phyloP scores from a whole-genome alignment of 2,329 filamentous ascomycete genomes.

The Diplodia mutila region DNA sequence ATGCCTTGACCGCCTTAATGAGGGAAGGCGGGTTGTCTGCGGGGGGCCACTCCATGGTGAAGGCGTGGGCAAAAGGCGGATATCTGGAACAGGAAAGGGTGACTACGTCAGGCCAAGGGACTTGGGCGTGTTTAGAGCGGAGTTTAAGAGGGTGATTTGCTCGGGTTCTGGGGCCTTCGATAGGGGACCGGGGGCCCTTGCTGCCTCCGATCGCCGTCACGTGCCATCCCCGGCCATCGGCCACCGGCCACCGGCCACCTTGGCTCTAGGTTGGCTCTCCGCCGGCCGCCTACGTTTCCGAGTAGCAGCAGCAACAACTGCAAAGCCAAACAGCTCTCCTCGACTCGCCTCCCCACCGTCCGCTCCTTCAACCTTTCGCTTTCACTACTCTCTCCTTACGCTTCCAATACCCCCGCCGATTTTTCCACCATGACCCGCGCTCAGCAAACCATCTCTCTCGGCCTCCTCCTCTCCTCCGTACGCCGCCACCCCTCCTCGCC shows the following conservation, averaged over 20 bases:
- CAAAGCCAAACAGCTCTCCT: neutral
- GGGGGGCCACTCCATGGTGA: constrained; percentile 21
- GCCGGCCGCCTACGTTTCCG: neutral
- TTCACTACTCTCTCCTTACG: constrained; percentile 1
- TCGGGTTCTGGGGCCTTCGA: constrained; percentile 21
- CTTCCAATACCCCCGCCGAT: neutral
- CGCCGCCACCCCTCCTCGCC: constrained; percentile 35
- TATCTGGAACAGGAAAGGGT: neutral
- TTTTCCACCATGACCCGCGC: constrained; percentile 78
- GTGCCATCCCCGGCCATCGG: neutral
- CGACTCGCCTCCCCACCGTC: neutral
- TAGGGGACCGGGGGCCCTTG: constrained; percentile 18
- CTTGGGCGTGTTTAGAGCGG: neutral
- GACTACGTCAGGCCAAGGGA: neutral
- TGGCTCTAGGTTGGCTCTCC: neutral
- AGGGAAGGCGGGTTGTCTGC: constrained; percentile 1
- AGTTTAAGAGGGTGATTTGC: neutral
- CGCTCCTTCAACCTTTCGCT: constrained; percentile 19
- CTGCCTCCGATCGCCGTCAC: constrained; percentile 9
- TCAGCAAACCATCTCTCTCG: constrained; percentile 86
- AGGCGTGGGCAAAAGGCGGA: neutral
- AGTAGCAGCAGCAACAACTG: neutral
- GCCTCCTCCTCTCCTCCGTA: constrained; percentile 87
- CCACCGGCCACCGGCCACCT: too few relatives aligned
- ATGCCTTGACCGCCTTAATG: constrained; percentile 4